Evolutionary conservation across 345 rosid species (phyloP).

Genomic region (Moringa oleifera): DNA sequence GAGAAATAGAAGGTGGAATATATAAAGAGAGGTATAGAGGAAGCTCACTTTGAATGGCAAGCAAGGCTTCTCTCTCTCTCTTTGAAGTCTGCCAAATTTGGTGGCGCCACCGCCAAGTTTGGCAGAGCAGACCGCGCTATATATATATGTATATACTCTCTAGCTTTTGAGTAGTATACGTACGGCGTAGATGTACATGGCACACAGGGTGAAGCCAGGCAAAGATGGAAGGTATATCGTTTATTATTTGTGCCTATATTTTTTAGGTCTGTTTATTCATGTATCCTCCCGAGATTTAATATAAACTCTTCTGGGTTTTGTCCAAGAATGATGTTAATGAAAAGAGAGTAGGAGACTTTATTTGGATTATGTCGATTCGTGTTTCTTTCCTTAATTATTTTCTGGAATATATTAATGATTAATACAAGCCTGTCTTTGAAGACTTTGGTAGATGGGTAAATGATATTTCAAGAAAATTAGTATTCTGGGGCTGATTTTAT

Average conservation of each 20-base stretch:
- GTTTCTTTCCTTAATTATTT: too few species aligned
- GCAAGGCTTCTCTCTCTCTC: background rate
- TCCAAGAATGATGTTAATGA: background rate
- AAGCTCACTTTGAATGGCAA: slow-evolving; percentile 11
- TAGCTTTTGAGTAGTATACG: background rate
- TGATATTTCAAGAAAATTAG: too few species aligned
- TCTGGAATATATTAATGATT: too few species aligned
- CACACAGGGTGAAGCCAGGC: slow-evolving; percentile 23
- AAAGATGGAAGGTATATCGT: background rate
- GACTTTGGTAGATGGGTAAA: too few species aligned
- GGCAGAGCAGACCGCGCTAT: background rate
- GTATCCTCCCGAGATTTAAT: background rate
- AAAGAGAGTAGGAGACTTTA: too few species aligned
- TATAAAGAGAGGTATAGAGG: too few species aligned
- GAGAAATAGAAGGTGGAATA: too few species aligned
- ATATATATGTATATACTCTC: background rate
- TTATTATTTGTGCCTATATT: too few species aligned
- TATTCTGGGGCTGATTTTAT: too few species aligned
- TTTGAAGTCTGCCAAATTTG: background rate
- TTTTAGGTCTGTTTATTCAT: background rate
- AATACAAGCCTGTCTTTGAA: too few species aligned
- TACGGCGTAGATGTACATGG: slow-evolving; percentile 8
- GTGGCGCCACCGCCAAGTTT: slow-evolving; percentile 4
- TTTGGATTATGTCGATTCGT: too few species aligned
- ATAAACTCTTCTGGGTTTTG: too few species aligned